phyloP scores from a whole-genome alignment of 176 grass and related monocot genomes.

The Phoenix dactylifera region DNA sequence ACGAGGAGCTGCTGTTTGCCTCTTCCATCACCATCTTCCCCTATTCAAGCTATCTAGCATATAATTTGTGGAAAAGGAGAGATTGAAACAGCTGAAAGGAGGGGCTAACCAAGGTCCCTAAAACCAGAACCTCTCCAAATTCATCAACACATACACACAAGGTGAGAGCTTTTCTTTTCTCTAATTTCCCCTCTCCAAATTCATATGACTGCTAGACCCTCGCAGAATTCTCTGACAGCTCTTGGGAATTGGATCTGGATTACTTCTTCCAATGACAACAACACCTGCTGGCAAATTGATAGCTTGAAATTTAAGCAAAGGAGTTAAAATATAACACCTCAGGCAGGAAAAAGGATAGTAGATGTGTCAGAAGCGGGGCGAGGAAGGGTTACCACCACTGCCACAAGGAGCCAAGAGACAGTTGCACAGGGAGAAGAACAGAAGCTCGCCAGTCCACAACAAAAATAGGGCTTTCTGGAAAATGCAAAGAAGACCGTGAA shows the following conservation, averaged over 20 bases:
- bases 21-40: constrained; percentile 43
- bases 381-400: constrained; percentile 19
- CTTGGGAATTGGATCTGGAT: too few relatives aligned
- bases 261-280: too few relatives aligned
- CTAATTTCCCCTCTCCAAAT: too few relatives aligned
- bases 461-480: constrained; percentile 34
- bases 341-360: background rate
- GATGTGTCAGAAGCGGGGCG: background rate
- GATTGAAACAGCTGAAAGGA: too few relatives aligned
- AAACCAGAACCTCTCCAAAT: too few relatives aligned
- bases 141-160: too few relatives aligned
- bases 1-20: constrained; percentile 46
- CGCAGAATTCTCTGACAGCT: too few relatives aligned
- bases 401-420: constrained; percentile 27
- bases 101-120: too few relatives aligned
- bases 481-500: background rate
- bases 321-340: background rate
- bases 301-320: background rate
- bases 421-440: constrained; percentile 19
- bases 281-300: background rate
- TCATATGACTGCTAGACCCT: too few relatives aligned
- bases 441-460: too few relatives aligned
- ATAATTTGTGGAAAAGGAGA: background rate
- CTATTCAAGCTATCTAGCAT: constrained; percentile 1
- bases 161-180: too few relatives aligned